phyloP scores from a whole-genome alignment of 192 early-diverging fungal species.

The Umbelopsis ramanniana region DNA sequence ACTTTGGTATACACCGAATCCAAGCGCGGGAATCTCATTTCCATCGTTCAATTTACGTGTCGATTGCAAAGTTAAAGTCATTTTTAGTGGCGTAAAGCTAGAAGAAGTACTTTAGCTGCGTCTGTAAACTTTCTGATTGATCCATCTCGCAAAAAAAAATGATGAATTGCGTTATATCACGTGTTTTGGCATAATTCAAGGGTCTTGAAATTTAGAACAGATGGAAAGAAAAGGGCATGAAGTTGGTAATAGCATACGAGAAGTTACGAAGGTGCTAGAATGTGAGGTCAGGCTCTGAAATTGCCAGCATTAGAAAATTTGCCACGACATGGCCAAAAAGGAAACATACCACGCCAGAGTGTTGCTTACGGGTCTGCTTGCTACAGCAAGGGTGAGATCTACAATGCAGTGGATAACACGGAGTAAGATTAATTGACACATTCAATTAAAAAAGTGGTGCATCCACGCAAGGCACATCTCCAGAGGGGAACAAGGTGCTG shows the following conservation, averaged over 20 bases:
- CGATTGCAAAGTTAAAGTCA: conserved; percentile 25
- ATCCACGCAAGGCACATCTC: neutral
- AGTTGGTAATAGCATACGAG: too few species aligned
- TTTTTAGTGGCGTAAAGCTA: neutral
- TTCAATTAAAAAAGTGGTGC: neutral
- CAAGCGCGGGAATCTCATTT: conserved; percentile 40
- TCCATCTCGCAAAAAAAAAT: neutral
- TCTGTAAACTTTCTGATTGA: neutral
- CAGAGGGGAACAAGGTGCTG: neutral
- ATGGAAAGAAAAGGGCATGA: too few species aligned
- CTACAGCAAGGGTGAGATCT: neutral
- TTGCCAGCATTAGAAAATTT: neutral
- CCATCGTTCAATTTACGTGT: conserved; percentile 35
- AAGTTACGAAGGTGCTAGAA: too few species aligned
- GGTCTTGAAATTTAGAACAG: neutral
- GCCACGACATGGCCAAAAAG: neutral
- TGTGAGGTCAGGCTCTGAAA: too few species aligned
- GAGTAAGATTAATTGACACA: neutral
- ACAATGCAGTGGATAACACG: neutral
- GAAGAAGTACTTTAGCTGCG: neutral
- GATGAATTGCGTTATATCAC: conserved; percentile 18
- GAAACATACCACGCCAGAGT: neutral
- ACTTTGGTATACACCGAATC: conserved; percentile 50
- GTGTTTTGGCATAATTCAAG: neutral
- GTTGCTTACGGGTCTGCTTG: neutral